Percentiles rank a stretch among this genome's conserved stretches.
Conservation (phyloP, 2,329 filamentous ascomycete species). For the Fusarium torreyae region DNA sequence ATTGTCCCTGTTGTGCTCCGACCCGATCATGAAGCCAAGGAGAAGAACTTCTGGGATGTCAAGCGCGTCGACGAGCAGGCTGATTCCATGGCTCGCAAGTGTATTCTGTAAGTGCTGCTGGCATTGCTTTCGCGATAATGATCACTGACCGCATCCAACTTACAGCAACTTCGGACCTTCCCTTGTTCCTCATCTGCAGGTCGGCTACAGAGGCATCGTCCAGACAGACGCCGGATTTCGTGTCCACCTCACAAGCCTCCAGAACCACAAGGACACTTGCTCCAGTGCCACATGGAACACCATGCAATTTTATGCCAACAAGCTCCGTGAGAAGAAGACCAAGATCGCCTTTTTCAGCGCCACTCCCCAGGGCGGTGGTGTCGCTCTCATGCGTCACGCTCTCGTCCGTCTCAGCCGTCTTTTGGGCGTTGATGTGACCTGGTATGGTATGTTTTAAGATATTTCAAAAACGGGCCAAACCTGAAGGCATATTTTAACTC, state of each 20-base stretch:
- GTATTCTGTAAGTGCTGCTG: constrained; percentile 71
- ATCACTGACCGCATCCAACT: neutral
- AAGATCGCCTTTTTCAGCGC: constrained; percentile 85
- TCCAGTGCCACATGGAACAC: constrained; percentile 74
- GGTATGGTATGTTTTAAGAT: constrained; percentile 70
- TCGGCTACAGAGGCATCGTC: constrained; percentile 78
- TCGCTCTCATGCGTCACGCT: constrained; percentile 86
- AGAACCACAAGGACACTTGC: constrained; percentile 74
- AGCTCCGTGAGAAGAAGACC: constrained; percentile 74
- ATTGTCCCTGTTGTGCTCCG: constrained; percentile 79
- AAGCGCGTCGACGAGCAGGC: constrained; percentile 84
- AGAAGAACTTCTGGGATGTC: constrained; percentile 63
- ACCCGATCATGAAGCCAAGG: constrained; percentile 61
- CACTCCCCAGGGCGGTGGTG: constrained; percentile 86
- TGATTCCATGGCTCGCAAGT: constrained; percentile 85
- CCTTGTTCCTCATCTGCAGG: constrained; percentile 76
- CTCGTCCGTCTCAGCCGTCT: constrained; percentile 79
- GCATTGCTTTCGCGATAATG: neutral
- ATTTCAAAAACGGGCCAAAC: neutral
- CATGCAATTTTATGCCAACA: constrained; percentile 73
- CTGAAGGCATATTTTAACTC: neutral
- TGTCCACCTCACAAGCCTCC: constrained; percentile 70
- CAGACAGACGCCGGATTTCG: constrained; percentile 78
- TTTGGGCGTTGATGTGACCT: constrained; percentile 78
- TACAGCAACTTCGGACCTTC: constrained; percentile 80